Evolutionary conservation across 352 stramenopile species (phyloP).

Genomic region (Aphanomyces stellatus): DNA sequence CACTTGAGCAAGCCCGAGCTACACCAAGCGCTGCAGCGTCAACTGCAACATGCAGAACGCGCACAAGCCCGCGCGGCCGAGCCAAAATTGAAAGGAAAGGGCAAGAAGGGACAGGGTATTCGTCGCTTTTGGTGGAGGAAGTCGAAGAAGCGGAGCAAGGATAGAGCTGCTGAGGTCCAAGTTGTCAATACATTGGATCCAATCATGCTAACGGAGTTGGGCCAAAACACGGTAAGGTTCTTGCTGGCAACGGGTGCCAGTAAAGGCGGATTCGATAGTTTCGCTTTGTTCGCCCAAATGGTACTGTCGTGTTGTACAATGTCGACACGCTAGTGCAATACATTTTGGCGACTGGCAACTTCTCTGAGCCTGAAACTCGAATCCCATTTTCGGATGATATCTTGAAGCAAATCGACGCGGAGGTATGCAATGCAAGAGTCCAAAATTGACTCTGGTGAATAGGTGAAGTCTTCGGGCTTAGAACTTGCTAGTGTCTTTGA

Average conservation of each 20-base stretch:
- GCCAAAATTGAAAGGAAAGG: constrained; percentile 15
- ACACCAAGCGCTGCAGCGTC: constrained; percentile 63
- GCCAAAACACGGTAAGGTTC: constrained; percentile 50
- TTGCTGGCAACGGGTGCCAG: not conserved
- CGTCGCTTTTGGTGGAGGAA: constrained; percentile 16
- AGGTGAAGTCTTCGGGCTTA: constrained; percentile 59
- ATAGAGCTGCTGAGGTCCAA: constrained; percentile 21
- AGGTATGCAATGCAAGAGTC: constrained; percentile 32
- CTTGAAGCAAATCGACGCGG: constrained; percentile 56
- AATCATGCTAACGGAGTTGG: constrained; percentile 80
- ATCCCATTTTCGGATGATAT: constrained; percentile 82
- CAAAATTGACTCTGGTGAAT: not conserved
- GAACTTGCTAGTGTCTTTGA: constrained; percentile 55
- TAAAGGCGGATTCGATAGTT: constrained; percentile 40
- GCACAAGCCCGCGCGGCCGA: constrained; percentile 3
- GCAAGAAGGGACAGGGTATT: constrained; percentile 4
- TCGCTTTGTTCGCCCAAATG: constrained; percentile 73
- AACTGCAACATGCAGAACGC: constrained; percentile 22
- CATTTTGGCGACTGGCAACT: constrained; percentile 81
- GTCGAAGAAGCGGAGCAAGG: constrained; percentile 47
- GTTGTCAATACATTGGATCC: constrained; percentile 69
- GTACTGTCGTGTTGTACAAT: constrained; percentile 78
- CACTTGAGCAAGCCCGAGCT: constrained; percentile 76
- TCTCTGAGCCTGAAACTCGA: constrained; percentile 80
- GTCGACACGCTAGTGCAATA: constrained; percentile 83